Conservation (phyloP, 2,329 filamentous ascomycete species). For the Trichoderma sp. region DNA sequence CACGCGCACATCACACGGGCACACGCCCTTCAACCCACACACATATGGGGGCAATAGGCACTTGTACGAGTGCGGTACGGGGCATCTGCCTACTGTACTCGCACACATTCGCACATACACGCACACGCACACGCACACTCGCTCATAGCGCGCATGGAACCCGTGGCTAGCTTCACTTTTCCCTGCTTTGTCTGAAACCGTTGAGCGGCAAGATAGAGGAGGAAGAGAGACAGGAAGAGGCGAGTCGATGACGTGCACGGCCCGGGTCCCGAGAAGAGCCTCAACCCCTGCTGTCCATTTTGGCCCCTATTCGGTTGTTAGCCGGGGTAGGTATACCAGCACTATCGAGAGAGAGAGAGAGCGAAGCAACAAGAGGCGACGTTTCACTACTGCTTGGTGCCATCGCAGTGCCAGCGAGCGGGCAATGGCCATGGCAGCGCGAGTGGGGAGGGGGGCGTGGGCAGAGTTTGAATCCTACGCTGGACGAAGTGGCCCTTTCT, state of each 20-base stretch:
- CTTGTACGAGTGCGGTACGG: conserved; percentile 10
- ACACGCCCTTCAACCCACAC: conserved; percentile 5
- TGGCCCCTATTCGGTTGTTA: conserved; percentile 29
- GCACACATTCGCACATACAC: not conserved
- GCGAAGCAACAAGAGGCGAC: conserved; percentile 20
- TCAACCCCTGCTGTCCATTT: conserved; percentile 22
- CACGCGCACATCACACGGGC: conserved; percentile 17
- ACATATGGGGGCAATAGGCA: not conserved
- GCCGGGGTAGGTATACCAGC: not conserved
- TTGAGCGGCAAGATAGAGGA: conserved; percentile 17
- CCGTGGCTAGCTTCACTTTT: conserved; percentile 18
- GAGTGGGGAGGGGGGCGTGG: conserved; percentile 8
- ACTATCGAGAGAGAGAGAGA: conserved; percentile 3
- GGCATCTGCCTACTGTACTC: not conserved
- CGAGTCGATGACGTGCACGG: conserved; percentile 29
- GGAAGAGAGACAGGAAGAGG: conserved; percentile 15
- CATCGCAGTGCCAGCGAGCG: conserved; percentile 16
- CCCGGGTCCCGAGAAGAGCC: conserved; percentile 29
- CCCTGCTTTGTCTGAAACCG: conserved; percentile 15
- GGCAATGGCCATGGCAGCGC: conserved; percentile 16
- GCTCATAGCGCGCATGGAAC: conserved; percentile 14
- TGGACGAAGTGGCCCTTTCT: conserved; percentile 10
- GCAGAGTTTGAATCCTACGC: conserved; percentile 16
- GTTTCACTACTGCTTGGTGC: conserved; percentile 23
- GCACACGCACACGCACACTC: conserved; percentile 1